Evolutionary conservation across 495 filamentous ascomycete genomes (phyloP).

Genomic region (Bombardia bombarda): DNA sequence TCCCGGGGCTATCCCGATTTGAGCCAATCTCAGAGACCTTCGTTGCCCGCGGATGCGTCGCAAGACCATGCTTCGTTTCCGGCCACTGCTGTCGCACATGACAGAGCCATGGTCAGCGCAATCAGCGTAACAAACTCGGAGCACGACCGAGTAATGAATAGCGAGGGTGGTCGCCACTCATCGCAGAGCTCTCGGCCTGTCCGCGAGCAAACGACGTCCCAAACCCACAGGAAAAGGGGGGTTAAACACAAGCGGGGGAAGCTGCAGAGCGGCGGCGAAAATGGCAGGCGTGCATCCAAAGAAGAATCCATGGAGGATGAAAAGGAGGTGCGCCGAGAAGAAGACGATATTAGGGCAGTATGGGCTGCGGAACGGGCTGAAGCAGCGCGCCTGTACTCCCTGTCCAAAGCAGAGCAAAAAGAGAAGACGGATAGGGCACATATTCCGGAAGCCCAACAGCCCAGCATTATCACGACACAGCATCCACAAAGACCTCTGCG

Average conservation of each 20-base stretch:
- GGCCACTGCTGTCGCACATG: neutral
- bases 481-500: neutral
- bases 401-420: slow-evolving; percentile 1
- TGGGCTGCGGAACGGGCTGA: slow-evolving; percentile 22
- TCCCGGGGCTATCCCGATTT: no score
- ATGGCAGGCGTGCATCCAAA: slow-evolving; percentile 4
- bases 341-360: slow-evolving; percentile 20
- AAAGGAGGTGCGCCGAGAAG: slow-evolving; percentile 20
- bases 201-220: neutral
- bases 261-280: neutral
- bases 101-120: neutral
- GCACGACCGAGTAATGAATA: neutral
- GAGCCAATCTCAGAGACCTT: no score
- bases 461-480: neutral
- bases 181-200: slow-evolving; percentile 1
- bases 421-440: neutral
- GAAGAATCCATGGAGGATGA: slow-evolving; percentile 18
- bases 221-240: slow-evolving; percentile 2
- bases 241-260: slow-evolving; percentile 9
- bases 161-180: slow-evolving; percentile 1
- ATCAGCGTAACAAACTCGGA: neutral
- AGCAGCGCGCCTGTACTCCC: slow-evolving; percentile 5
- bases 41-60: no score
- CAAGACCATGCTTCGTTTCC: no score
- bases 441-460: neutral